phyloP scores from a whole-genome alignment of 495 filamentous ascomycete genomes.

The Penicillium tannophilum region DNA sequence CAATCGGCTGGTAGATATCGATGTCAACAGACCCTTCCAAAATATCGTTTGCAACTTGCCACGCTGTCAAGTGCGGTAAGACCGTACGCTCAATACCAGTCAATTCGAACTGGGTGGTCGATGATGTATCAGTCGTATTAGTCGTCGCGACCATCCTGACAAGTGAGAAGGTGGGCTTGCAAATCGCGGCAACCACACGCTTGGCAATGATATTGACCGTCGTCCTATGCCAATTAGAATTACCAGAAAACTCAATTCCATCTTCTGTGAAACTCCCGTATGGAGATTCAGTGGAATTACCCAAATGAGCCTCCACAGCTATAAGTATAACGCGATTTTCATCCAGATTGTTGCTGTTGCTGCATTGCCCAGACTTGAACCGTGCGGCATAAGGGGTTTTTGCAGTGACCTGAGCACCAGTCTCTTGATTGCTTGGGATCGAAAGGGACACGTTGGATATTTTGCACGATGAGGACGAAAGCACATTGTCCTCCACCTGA shows the following conservation, averaged over 20 bases:
- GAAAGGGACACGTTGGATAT: conserved; percentile 3
- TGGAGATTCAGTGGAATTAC: background rate
- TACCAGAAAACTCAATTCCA: background rate
- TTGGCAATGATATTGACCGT: background rate
- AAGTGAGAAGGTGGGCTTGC: conserved; percentile 14
- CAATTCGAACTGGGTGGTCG: background rate
- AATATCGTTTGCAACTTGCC: background rate
- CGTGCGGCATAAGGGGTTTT: background rate
- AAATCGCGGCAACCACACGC: background rate
- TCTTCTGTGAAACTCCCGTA: background rate
- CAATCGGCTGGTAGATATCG: background rate
- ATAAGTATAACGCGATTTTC: conserved; percentile 10
- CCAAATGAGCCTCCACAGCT: background rate
- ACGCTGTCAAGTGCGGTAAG: background rate
- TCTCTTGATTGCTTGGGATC: background rate
- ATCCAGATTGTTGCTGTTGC: background rate
- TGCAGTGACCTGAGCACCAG: background rate
- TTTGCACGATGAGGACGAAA: conserved; percentile 9
- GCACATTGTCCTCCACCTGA: background rate
- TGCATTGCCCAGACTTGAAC: conserved; percentile 7
- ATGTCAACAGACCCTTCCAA: background rate
- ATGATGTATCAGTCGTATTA: conserved; percentile 9
- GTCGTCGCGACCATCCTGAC: conserved; percentile 9
- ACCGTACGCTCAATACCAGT: background rate
- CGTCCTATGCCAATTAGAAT: background rate